A percentile compares a stretch with the other conserved stretches of the same genome.
These are phyloP conservation scores for Aspergillus olivimuriae DNA, from an alignment of 495 filamentous ascomycete genomes.

Conservation along the genomic window DNA sequence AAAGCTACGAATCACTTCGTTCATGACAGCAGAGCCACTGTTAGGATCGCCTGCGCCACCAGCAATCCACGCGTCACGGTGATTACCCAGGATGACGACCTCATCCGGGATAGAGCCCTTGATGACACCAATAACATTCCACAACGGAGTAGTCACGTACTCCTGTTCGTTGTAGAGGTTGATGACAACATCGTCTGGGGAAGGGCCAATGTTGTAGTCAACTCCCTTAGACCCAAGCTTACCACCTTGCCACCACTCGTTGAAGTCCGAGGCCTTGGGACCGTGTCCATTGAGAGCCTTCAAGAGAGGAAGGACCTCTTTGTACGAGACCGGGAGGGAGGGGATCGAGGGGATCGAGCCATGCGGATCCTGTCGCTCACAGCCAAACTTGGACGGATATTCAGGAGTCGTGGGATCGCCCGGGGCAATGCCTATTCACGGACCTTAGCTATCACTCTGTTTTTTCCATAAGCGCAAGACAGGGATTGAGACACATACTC, in stretches of 20 bases:
- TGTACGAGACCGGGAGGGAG: slow-evolving; percentile 86
- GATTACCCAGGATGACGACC: slow-evolving; percentile 89
- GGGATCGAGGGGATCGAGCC: slow-evolving; percentile 74
- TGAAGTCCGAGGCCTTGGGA: slow-evolving; percentile 69
- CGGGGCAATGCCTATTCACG: slow-evolving; percentile 48
- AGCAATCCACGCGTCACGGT: slow-evolving; percentile 90
- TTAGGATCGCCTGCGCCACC: slow-evolving; percentile 82
- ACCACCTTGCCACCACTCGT: slow-evolving; percentile 61
- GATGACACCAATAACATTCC: slow-evolving; percentile 93
- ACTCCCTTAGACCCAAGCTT: slow-evolving; percentile 79
- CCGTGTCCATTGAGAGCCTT: slow-evolving; percentile 87
- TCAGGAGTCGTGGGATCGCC: slow-evolving; percentile 83
- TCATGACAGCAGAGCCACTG: slow-evolving; percentile 81
- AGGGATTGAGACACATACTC: too few relatives aligned
- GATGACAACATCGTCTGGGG: slow-evolving; percentile 65
- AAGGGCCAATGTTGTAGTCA: slow-evolving; percentile 86
- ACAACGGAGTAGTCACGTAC: slow-evolving; percentile 81
- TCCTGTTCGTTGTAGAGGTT: slow-evolving; percentile 86
- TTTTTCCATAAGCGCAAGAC: too few relatives aligned
- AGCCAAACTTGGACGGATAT: slow-evolving; percentile 88
- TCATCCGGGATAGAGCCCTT: slow-evolving; percentile 85
- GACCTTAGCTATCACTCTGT: too few relatives aligned
- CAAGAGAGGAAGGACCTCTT: slow-evolving; percentile 77
- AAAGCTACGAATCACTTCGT: slow-evolving; percentile 81
- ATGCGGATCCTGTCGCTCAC: slow-evolving; percentile 65